A percentile compares a stretch with the other conserved stretches of the same genome.
These are phyloP conservation scores for Sphagnurus paluster DNA, from an alignment of 1,284 basidiomycete species.

Conservation along the genomic window DNA sequence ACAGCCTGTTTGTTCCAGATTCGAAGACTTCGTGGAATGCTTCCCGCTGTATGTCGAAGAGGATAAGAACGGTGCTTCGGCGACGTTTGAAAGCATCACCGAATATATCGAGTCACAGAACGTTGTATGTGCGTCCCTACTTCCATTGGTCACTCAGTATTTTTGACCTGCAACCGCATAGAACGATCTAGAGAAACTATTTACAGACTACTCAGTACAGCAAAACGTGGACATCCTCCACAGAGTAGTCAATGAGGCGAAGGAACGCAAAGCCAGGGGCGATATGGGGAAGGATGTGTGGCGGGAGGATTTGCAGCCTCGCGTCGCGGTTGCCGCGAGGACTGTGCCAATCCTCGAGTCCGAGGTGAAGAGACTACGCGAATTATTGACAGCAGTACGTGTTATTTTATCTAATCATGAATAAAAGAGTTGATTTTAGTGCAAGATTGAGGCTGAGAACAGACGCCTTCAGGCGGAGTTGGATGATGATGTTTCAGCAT, in stretches of 20 bases:
- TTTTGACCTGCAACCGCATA: slow-evolving; percentile 25
- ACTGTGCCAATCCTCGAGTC: slow-evolving; percentile 58
- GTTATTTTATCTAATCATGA: neutral
- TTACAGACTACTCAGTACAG: slow-evolving; percentile 62
- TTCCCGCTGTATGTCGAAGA: slow-evolving; percentile 75
- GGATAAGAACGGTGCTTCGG: slow-evolving; percentile 65
- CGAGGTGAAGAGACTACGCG: slow-evolving; percentile 52
- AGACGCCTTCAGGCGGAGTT: slow-evolving; percentile 45
- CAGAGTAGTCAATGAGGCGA: slow-evolving; percentile 64
- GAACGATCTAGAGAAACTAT: slow-evolving; percentile 56
- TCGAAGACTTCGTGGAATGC: slow-evolving; percentile 76
- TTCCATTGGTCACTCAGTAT: neutral
- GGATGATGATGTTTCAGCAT: slow-evolving; percentile 45
- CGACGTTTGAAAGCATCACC: slow-evolving; percentile 65
- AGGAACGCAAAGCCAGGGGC: slow-evolving; percentile 55
- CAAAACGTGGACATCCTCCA: slow-evolving; percentile 71
- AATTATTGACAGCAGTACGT: slow-evolving; percentile 50
- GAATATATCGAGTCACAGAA: slow-evolving; percentile 68
- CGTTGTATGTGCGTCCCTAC: slow-evolving; percentile 41
- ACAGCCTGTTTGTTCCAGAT: slow-evolving; percentile 39
- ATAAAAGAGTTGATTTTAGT: neutral
- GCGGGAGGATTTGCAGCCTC: slow-evolving; percentile 60
- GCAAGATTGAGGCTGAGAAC: slow-evolving; percentile 60
- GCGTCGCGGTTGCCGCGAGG: slow-evolving; percentile 57
- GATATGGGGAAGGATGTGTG: slow-evolving; percentile 56